Base-by-base conservation (phyloP, 257 asterid genomes). In the Primulina eburnea region DNA sequence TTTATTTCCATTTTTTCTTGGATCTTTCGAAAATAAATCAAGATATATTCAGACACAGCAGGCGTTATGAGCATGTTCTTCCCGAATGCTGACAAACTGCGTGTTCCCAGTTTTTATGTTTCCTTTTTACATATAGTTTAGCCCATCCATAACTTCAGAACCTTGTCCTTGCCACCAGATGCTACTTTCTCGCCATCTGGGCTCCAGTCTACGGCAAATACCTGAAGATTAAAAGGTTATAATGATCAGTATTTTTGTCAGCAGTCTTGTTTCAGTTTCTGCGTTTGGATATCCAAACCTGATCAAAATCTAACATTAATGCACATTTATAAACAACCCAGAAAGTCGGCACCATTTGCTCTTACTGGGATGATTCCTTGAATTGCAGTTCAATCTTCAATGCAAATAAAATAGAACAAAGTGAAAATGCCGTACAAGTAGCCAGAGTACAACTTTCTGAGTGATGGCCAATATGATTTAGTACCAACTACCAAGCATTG, bases 181-280 rank as follows among this genome's bases (percentile, higher is more conserved):
- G 95, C 99, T 61, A 94, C 97, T 77, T 94, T 94, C 80, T 94
- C 97, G 58, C 99, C 99, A 34, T 91, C 96, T 52, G 99, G 96
- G 76, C 99, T 94, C 99, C 99, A 94, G 76, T 94, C 99, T 17
- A 94, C 97, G 18, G 99, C 90, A 74, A 86, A 91, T 12, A 94
- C 99, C 99, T 94, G 83, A 67, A 75, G 50, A 61, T 6, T 37
- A 20, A 8, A 57, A 6, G 16, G 60, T 68, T 61, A 35, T 60
- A 29, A 28, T 38, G 38, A 21, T 50, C 26, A 12, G 17, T 53
- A 1, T 71, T 68, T 71, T 29, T 34, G 18, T 30, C 57, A 4
- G 60, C 62, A 73, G 75, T 94, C 97, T 73, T 88, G 96, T 65
- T 94, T 94, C 90, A 91, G 76, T 84, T 91, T 94, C 75, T 85